Evolutionary conservation across 1,139 yeast species (phyloP), one percentile per base, ranked within the genome.

Genomic region (Pichia norvegensis): DNA sequence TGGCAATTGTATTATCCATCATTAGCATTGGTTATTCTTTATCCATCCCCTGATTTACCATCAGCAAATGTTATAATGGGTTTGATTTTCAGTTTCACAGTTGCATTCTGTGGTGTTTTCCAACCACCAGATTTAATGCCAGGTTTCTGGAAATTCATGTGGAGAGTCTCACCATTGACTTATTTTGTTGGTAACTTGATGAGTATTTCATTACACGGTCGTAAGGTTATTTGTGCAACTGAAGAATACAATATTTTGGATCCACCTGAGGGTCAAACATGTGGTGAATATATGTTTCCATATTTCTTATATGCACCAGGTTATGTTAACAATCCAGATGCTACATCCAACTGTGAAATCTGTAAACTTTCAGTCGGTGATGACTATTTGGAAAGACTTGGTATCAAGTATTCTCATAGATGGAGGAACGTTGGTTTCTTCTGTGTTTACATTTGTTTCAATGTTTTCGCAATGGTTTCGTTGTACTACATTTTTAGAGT

Each of bases 111-210:
- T 56, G 86, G 86, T 59, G 80, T 80, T 51, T 73, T 78, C 42
- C 84, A 78, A 58, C 81, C 81, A 8, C 67, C 64, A 10, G 42
- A 55, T 1, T 65, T 73, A 41, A 72, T 79, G 78, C 84, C 83
- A 9, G 81, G 82, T 1, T 81, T 84, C 64, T 82, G 81, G 81
- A 49, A 46, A 29, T 85, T 83, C 67, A 79, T 83, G 85, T 76
- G 80, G 68, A 74, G 80, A 56, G 72, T 74, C 2, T 76, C 84
- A 8, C 90, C 92, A 20, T 74, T 77, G 60, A 79, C 86, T 0
- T 83, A 81, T 55, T 68, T 78, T 55, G 70, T 81, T 49, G 78
- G 76, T 43, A 79, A 79, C 38, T 63, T 81, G 57, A 66, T 80
- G 31, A 62, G 75, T 16, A 49, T 66, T 5, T 65, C 79, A 45